Evolutionary conservation across 768 basidiomycete species (phyloP).

Genomic region (Boletus rubescentipes): DNA sequence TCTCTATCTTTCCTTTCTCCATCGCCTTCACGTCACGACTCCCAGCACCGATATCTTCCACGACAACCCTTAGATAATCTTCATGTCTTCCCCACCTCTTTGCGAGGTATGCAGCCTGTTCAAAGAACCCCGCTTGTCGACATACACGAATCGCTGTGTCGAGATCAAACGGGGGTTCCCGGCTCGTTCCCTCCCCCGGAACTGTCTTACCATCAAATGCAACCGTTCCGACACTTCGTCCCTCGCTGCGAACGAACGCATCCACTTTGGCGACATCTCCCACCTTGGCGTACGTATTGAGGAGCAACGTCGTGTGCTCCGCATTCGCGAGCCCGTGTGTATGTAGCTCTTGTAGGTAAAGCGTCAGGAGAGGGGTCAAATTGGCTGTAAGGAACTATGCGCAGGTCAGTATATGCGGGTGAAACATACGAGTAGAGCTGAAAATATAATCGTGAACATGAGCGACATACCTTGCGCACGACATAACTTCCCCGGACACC

Average conservation of each 20-base stretch:
- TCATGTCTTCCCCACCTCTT: conserved; percentile 89
- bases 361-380: conserved; percentile 90
- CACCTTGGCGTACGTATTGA: conserved; percentile 97
- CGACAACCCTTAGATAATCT: conserved; percentile 90
- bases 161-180: conserved; percentile 91
- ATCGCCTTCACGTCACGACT: conserved; percentile 1
- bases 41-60: conserved; percentile 74
- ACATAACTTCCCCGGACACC: conserved; percentile 92
- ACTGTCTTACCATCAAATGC: conserved; percentile 17
- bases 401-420: conserved; percentile 4
- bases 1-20: conserved; percentile 37
- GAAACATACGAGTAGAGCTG: background rate
- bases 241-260: conserved; percentile 88
- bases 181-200: conserved; percentile 41
- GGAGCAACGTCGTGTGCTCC: conserved; percentile 93
- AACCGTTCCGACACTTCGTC: conserved; percentile 39
- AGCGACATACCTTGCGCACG: conserved; percentile 76
- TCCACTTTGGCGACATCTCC: conserved; percentile 88
- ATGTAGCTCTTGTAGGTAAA: conserved; percentile 95
- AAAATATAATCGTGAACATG: background rate
- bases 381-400: conserved; percentile 92
- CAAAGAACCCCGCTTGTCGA: conserved; percentile 93
- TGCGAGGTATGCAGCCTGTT: conserved; percentile 92
- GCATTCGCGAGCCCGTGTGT: conserved; percentile 86
- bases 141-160: conserved; percentile 97